Base-by-base conservation (phyloP, 1,139 yeast genomes). In the Arxiozyma bovina region DNA sequence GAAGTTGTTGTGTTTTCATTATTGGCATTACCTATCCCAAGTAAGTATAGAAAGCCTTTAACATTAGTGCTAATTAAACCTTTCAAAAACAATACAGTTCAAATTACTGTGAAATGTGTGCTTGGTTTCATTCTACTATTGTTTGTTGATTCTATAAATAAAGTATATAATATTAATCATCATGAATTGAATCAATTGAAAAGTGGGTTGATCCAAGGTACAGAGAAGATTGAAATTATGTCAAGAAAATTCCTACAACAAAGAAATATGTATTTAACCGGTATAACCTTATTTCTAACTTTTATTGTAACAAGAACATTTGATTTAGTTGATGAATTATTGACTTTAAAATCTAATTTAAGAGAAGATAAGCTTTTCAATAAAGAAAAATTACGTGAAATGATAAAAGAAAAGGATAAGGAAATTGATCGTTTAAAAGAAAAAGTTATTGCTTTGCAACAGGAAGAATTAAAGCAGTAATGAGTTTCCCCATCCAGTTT, bases 221-320 rank as follows among this genome's bases (percentile, higher is more conserved):
- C 57, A 23, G 68, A 65, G 50, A 59, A 64, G 47, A 57, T 61
- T 47, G 69, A 66, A 55, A 59, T 67, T 11, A 54, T 62, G 45
- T 66, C 97, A 23, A 82, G 97, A 71, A 80, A 91, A 67, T 94
- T 94, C 72, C 90, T 91, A 67, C 89, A 97, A 22, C 99, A 94
- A 75, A 83, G 99, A 74, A 94, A 94, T 76, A 84, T 91, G 87
- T 94, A 94, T 67, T 79, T 94, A 57, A 89, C 97, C 64, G 99
- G 99, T 1, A 90, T 91, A 73, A 90, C 98, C 3, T 78, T 94
- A 70, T 94, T 94, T 70, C 76, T 93, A 67, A 87, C 96, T 1
- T 77, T 90, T 66, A 85, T 90, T 56, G 81, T 91, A 63, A 83
- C 85, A 65, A 81, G 97, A 73, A 90, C 96, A n/a, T 89, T 87